Base-by-base conservation (phyloP, 371 early-diverging fungal species). In the Neoconidiobolus thromboides region DNA sequence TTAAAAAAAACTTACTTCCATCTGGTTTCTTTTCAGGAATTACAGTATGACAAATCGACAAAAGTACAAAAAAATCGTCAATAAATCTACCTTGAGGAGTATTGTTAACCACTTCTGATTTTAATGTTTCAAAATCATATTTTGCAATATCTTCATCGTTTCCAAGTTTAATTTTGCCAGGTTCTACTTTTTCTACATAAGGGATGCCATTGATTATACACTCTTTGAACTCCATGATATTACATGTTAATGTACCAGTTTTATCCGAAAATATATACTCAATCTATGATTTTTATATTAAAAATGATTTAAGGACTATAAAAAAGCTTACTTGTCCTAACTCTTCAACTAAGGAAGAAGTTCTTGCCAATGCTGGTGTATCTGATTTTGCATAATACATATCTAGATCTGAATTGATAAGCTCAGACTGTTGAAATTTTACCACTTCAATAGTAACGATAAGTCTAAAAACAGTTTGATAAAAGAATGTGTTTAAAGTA, bases 221-320 rank as follows among this genome's bases (percentile, higher is more conserved):
- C 66, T 87, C 78, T 43, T 87, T 86, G 68, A 95, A 91, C 63
- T 86, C 85, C 98, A 97, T 97, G 62, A 87, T 81, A 68, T 97
- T 97, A 65, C 90, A 87, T 0, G 98, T 97, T 60, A 97, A 72
- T 2, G 98, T 97, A 46, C 98, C 98, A 7, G 98, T 97, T 73
- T 89, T 88, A 67, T 87, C 90, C 10, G 85, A 85, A 60, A 89
- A 88, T 14, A 88, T 82, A 68, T 82, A 89, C 63, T 86, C 83
- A 57, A 87, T 80, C 98, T 98, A 26, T 26, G 26, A 26, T 26
- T 26, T 26, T 26, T 26, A 26, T 26, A 26, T 26, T 26, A 26
- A 26, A 26, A 26, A 26, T 26, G 26, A 26, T 26, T 26, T 26
- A 26, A 26, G 26, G 26, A 26, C 26, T 26, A 26, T 26, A 26